Base-by-base conservation (phyloP, 345 rosid species). In the Euclidium syriacum region DNA sequence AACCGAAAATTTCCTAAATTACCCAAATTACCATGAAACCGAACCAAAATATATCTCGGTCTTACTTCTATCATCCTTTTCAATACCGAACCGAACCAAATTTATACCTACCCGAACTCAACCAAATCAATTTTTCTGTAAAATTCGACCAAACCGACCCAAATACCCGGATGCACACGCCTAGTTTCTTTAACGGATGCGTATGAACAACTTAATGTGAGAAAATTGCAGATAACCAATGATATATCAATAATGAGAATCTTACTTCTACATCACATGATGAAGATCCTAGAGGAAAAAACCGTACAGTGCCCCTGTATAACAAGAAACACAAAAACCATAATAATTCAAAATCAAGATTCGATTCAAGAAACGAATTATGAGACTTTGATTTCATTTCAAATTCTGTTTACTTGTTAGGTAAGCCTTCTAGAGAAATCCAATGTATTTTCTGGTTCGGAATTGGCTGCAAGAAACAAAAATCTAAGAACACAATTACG, bases 361-460 rank as follows among this genome's bases (percentile, higher is more conserved):
- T 17, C n/a, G 50, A 16, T 18, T 39, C 24, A 58, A 58, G 30
- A 59, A 26, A 53, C 27, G 36, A 40, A 61, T 15, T 35, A 50
- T 50, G 4, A 18, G 4, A 58, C 24, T 14, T 2, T 33, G 25
- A 26, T 15, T n/a, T 48, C 42, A 5, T 19, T 19, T 44, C 43
- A 29, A n/a, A 0, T 62, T 52, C 7, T 4, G 7, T 66, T n/a
- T 75, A 85, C 97, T 75, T 83, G 80, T 90, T 90, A 38, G 88
- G 82, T 64, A 90, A 88, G 29, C 97, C 95, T 77, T 90, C 90
- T 12, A 90, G 71, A 33, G 97, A 85, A 67, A 92, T 82, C 97
- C 97, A 90, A 44, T 90, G 95, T 55, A 90, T 90, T 71, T 90
- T 90, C 67, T 87, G 96, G 64, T 88, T 88, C n/a, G 83, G 90